These are phyloP conservation scores for Hawksworthiomyces lignivorus DNA, from an alignment of 2,329 filamentous ascomycete genomes.

Conservation along the genomic window DNA sequence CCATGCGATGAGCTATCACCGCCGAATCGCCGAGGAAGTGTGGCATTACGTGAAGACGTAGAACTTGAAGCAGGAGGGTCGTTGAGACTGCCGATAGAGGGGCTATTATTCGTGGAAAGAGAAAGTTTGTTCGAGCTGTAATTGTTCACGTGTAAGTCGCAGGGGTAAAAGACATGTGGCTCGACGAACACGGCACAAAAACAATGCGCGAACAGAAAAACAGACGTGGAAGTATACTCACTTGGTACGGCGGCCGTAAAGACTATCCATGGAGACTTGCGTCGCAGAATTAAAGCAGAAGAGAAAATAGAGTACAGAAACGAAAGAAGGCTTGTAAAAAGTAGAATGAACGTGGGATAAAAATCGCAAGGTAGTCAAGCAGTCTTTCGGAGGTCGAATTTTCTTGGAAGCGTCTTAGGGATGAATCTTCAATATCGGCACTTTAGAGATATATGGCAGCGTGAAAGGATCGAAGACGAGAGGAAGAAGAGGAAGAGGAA, in stretches of 20 bases:
- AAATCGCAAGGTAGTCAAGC: no score
- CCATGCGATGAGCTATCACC: constrained; percentile 66
- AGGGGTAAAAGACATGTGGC: no score
- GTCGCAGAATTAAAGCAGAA: no score
- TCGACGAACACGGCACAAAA: no score
- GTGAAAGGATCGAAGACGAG: no score
- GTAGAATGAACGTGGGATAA: no score
- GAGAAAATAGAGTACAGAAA: constrained; percentile 12
- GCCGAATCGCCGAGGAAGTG: constrained; percentile 67
- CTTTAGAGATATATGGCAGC: no score
- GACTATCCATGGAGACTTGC: constrained; percentile 49
- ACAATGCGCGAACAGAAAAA: constrained; percentile 4
- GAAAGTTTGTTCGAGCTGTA: constrained; percentile 81
- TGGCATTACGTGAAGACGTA: constrained; percentile 48
- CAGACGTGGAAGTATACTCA: constrained; percentile 36
- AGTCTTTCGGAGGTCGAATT: no score
- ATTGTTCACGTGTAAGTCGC: no score
- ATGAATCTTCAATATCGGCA: no score
- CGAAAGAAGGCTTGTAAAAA: not conserved
- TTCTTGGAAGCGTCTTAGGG: no score
- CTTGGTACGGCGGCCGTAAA: constrained; percentile 81
- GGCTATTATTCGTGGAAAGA: constrained; percentile 52
- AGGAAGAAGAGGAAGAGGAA: constrained; percentile 3
- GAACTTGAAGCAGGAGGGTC: constrained; percentile 37
- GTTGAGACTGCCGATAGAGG: constrained; percentile 7